phyloP scores from a whole-genome alignment of 2,329 filamentous ascomycete genomes.

The Alternaria conjuncta region DNA sequence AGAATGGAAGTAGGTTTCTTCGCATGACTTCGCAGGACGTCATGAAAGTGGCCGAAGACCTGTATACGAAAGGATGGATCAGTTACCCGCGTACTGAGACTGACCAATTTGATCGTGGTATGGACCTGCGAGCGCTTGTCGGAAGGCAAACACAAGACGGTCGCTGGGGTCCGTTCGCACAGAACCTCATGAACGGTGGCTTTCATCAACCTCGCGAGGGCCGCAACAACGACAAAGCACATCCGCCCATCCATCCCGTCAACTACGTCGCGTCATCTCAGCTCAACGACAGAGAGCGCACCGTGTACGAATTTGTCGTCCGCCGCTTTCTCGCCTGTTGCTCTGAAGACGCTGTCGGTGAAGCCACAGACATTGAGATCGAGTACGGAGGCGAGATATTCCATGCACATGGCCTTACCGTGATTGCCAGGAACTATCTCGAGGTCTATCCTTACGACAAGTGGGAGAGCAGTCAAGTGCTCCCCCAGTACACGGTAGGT shows the following conservation, averaged over 20 bases:
- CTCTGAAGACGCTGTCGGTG: constrained; percentile 88
- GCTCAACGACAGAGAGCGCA: constrained; percentile 70
- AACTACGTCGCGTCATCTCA: constrained; percentile 73
- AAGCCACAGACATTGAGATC: constrained; percentile 84
- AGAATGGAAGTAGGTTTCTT: constrained; percentile 87
- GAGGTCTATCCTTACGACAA: constrained; percentile 97
- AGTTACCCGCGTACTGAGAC: constrained; percentile 98
- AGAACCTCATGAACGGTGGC: constrained; percentile 72
- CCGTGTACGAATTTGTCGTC: constrained; percentile 90
- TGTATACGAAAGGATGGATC: constrained; percentile 96
- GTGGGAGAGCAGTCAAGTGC: constrained; percentile 85
- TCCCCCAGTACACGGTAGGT: constrained; percentile 79
- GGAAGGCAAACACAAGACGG: constrained; percentile 81
- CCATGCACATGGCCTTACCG: constrained; percentile 80
- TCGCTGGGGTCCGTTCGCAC: constrained; percentile 82
- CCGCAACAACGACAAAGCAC: constrained; percentile 91
- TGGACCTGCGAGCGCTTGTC: constrained; percentile 80
- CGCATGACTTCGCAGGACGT: constrained; percentile 90
- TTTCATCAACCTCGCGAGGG: constrained; percentile 85
- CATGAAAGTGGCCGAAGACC: constrained; percentile 82
- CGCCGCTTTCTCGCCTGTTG: constrained; percentile 94
- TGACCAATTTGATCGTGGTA: constrained; percentile 89
- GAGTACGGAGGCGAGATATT: constrained; percentile 84
- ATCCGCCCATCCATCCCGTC: constrained; percentile 95
- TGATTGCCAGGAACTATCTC: constrained; percentile 88